Evolutionary conservation across 2,329 filamentous ascomycete species (phyloP), one percentile per base, ranked within the genome.

Genomic region (Colletotrichum musicola): DNA sequence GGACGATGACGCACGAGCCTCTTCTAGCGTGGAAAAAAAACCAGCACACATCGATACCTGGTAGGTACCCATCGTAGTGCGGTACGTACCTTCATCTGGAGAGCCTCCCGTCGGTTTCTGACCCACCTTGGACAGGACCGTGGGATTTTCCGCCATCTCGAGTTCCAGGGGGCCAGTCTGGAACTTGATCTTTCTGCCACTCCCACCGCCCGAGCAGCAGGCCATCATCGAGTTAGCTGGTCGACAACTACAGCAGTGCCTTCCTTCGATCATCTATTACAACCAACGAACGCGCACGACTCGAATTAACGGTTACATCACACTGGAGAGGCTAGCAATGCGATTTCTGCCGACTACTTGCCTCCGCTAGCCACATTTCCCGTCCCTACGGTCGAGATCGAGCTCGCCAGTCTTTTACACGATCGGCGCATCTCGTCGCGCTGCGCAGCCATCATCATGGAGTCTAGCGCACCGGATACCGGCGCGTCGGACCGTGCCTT

Each of bases 401-500:
- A 64, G 54, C 62, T 44, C 50, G 30, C 22, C 49, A 56, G 40
- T 56, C 42, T 46, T 22, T 49, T 14, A 44, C 66, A 62, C 56
- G 55, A 61, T 40, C 40, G 56, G 62, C 66, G 62, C 66, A 47
- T 51, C 50, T 60, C 44, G 62, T 53, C 27, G 62, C 62, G 50
- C 44, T 38, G 35, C 35, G 55, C 54, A 69, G 14, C 30, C 10
- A 35, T n/a, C 66, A 70, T 60, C 60, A 69, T 65, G 54, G 64
- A 63, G 57, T 53, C 58, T 14, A 49, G 64, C 42, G 57, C 54
- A 55, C 57, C 46, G 50, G 74, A 71, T 69, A 75, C 72, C 59
- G 82, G 82, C 74, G 79, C 80, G 54, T 89, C 87, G 68, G 88
- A 88, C 55, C 82, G 84, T 70, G 81, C 84, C 7, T 90, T 88